Evolutionary conservation across 2,329 filamentous ascomycete species (phyloP).

Genomic region (Ophiobolus disseminans): DNA sequence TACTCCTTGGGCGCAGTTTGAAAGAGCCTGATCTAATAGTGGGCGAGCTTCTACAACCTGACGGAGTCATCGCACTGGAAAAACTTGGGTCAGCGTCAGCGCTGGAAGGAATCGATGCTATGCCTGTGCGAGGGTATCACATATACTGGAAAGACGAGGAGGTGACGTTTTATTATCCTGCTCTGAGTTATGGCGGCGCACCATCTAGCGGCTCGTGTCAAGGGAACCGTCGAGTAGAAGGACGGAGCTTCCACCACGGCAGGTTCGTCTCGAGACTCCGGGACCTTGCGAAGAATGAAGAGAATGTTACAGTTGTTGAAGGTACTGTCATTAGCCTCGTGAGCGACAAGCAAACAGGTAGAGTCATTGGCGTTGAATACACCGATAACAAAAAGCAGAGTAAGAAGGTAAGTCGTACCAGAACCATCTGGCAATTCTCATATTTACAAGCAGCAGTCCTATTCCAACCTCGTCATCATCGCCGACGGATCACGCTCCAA

Average conservation of each 20-base stretch:
- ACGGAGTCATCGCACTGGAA: conserved; percentile 78
- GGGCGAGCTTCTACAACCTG: conserved; percentile 89
- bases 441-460: conserved; percentile 60
- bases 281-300: conserved; percentile 72
- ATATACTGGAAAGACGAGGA: conserved; percentile 69
- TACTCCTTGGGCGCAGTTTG: conserved; percentile 84
- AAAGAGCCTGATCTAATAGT: conserved; percentile 93
- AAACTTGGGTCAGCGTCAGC: conserved; percentile 80
- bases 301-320: conserved; percentile 87
- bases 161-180: conserved; percentile 20
- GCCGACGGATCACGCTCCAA: conserved; percentile 90
- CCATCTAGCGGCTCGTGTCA: no score
- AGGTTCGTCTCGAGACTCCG: conserved; percentile 84
- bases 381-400: no score
- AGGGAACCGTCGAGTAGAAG: conserved; percentile 64
- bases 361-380: conserved; percentile 82
- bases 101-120: conserved; percentile 83
- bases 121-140: conserved; percentile 83
- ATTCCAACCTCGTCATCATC: conserved; percentile 82
- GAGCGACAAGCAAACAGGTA: conserved; percentile 67
- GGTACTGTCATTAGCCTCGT: conserved; percentile 80
- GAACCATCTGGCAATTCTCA: not conserved
- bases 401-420: no score
- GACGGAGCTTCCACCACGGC: conserved; percentile 87
- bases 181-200: no score